Evolutionary conservation across 306 rosid species (phyloP), one percentile per base, ranked within the genome.

Genomic region (Casuarina equisetifolia): DNA sequence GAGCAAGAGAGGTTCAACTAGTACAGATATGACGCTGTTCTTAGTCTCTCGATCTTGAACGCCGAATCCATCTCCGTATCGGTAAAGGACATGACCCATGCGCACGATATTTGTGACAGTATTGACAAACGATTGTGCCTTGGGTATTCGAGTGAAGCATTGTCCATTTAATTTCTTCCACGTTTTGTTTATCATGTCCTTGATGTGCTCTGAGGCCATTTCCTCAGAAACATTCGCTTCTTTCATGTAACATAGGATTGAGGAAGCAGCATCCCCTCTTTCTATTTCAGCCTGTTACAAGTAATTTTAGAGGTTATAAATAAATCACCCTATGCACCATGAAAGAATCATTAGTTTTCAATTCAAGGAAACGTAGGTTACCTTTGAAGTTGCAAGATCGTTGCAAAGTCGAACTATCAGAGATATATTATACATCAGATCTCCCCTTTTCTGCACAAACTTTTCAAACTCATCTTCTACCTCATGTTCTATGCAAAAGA

Each of bases 251-350:
- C 96, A 91, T 19, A 77, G 0, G 57, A 91, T 79, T 43, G 90
- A 82, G 0, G 96, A 91, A 43, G 91, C 80, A n/a, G 78, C 85
- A 75, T 91, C 96, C 0, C 96, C 96, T 70, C 90, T 85, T 80
- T 89, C 88, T 54, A 67, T 77, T 72, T 91, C 96, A 4, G 89
- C 91, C 96, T 87, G 80, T 20, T 20, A 17, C 4, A 11, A 52
- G 10, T 3, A 3, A 36, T 19, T 2, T 4, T 35, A 4, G 6
- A 11, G 5, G 13, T 1, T 52, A 9, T 17, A 1, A 52, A 52
- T 13, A 19, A 52, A 52, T 11, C 2, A 52, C 3, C 15, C 5
- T 12, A 52, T 17, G 16, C 6, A 1, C n/a, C 15, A 16, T 5
- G n/a, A 16, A 52, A 17, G 57, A 52, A 4, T 15, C 5, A 16